Base-by-base conservation (phyloP, 2,329 filamentous ascomycete genomes). In the Coleophoma eucalyptorum region DNA sequence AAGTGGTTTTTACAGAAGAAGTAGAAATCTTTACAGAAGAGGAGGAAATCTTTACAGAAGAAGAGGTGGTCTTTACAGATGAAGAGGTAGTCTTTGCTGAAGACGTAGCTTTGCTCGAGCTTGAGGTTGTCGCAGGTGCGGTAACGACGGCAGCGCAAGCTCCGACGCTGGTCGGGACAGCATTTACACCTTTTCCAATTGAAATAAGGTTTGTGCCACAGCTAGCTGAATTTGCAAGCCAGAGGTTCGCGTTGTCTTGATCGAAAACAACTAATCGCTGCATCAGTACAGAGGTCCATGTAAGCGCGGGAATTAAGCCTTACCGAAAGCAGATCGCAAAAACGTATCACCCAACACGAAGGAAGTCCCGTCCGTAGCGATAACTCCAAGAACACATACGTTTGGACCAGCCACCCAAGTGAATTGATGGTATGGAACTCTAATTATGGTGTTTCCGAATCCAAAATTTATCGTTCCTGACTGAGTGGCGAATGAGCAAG, bases 171-270 rank as follows among this genome's bases (percentile, higher is more conserved):
- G 57, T 57, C 6, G 57, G 55, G 15, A 59, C 54, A 16, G 55
- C 54, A 49, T 58, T 43, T 8, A 31, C 21, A 11, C 57, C 57
- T 16, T 43, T 45, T 11, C 43, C 48, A 33, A 58, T 58, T 0
- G 52, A 32, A 8, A 58, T 33, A 31, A 57, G 19, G 34, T 57
- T 58, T 7, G 54, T 46, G 1, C 54, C 55, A 31, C 58, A 60
- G 20, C 46, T 52, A 8, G 51, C 55, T 11, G 50, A 50, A 26
- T 57, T 50, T 2, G 56, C 56, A 12, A 60, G 26, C 34, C 45
- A 53, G 16, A 58, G 38, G 47, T 55, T 58, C 21, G 26, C 16
- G 19, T 58, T 58, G 31, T 58, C 57, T 37, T 58, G 56, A 34
- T 59, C 57, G 49, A 48, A 59, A 6, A 58, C 57, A n/a, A 53